Evolutionary conservation across 139 green algal genomes (phyloP).

Genomic region (Chlamydomonas sphaeroides): DNA sequence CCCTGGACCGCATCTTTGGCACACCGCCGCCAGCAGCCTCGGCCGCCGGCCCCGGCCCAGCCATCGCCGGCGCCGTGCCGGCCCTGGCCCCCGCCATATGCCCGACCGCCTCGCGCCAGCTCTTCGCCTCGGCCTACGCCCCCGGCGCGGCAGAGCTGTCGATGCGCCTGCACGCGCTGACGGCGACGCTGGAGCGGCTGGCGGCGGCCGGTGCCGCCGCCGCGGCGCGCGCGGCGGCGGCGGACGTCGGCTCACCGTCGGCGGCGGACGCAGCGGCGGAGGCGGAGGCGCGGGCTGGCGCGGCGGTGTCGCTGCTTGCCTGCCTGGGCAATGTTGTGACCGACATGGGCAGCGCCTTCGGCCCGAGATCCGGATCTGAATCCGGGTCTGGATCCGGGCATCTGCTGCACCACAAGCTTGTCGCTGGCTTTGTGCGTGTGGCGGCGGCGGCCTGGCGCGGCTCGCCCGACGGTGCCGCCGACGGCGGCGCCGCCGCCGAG

Average conservation of each 20-base stretch:
- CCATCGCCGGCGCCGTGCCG: background rate
- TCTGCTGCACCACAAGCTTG: constrained; percentile 8
- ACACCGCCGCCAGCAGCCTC: background rate
- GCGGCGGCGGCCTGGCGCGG: constrained; percentile 19
- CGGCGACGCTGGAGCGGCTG: constrained; percentile 10
- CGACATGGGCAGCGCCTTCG: constrained; percentile 24
- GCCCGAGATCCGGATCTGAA: background rate
- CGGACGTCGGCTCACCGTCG: background rate
- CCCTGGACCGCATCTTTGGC: constrained; percentile 25
- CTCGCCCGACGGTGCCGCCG: background rate
- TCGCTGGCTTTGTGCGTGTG: background rate
- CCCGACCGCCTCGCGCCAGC: background rate
- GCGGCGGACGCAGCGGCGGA: background rate
- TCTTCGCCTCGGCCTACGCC: background rate
- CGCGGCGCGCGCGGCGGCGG: background rate
- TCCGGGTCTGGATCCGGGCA: too few relatives aligned
- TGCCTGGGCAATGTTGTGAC: constrained; percentile 1
- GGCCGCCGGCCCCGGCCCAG: too few relatives aligned
- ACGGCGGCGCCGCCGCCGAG: too few relatives aligned
- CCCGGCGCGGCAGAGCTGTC: constrained; percentile 19
- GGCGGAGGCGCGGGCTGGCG: background rate
- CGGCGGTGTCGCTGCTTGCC: constrained; percentile 1
- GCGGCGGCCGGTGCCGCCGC: background rate
- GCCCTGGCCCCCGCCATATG: background rate
- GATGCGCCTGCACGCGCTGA: constrained; percentile 12